A percentile compares a stretch with the other conserved stretches of the same genome.
These are phyloP conservation scores for Dinochytrium kinnereticum DNA, from an alignment of 371 early-diverging fungal species.

Conservation along the genomic window DNA sequence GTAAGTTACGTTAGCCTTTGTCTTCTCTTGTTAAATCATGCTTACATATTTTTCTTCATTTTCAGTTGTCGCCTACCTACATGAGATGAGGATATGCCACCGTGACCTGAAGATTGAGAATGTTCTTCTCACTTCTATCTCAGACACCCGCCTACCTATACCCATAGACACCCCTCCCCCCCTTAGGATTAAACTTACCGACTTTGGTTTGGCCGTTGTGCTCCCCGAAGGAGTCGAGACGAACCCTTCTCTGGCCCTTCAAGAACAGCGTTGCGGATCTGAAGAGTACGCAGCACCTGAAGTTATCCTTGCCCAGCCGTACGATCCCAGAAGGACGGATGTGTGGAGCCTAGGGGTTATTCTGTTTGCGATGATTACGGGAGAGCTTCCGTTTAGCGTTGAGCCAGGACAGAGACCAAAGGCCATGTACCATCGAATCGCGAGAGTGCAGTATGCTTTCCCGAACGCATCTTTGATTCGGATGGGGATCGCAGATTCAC, in stretches of 20 bases:
- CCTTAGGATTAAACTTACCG: slow-evolving; percentile 64
- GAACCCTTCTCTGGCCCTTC: slow-evolving; percentile 37
- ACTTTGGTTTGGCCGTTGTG: slow-evolving; percentile 71
- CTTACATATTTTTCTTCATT: background rate
- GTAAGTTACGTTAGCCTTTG: background rate
- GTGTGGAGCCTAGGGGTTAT: slow-evolving; percentile 78
- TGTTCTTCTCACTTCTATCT: slow-evolving; percentile 25
- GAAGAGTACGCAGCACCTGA: slow-evolving; percentile 90
- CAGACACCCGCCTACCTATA: background rate
- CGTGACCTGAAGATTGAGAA: slow-evolving; percentile 45
- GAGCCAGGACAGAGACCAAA: slow-evolving; percentile 31
- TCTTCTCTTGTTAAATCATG: background rate
- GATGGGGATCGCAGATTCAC: background rate
- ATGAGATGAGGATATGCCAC: slow-evolving; percentile 27
- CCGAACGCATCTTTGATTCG: background rate
- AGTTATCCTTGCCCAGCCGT: slow-evolving; percentile 66
- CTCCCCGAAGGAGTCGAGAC: background rate
- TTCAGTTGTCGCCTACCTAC: slow-evolving; percentile 16
- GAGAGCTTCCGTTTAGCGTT: slow-evolving; percentile 77
- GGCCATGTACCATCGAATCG: slow-evolving; percentile 39
- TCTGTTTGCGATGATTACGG: slow-evolving; percentile 67
- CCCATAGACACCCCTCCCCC: background rate
- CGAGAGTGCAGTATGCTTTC: slow-evolving; percentile 18
- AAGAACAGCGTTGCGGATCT: slow-evolving; percentile 69
- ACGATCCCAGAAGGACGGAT: slow-evolving; percentile 71